Evolutionary conservation across 2,329 filamentous ascomycete species (phyloP), one percentile per base, ranked within the genome.

Genomic region (Didymella glomerata): DNA sequence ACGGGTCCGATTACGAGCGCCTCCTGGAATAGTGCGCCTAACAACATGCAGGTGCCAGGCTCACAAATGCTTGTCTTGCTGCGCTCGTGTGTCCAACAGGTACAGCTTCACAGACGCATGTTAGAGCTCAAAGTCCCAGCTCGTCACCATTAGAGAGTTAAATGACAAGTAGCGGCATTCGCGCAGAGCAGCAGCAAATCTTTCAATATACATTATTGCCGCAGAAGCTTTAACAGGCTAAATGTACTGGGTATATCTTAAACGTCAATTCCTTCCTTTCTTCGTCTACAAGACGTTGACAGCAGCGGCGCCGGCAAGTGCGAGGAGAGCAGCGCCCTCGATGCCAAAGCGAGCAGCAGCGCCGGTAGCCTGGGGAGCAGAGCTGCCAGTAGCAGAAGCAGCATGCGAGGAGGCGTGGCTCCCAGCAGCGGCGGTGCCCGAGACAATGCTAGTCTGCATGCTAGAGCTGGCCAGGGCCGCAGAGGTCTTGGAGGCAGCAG

Each of bases 251-350:
- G 38, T 49, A 46, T 44, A 44, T 41, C 13, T 14, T 24, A n/a
- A 27, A 36, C 14, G 9, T 41, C 44, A 11, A 24, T 36, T 44
- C 22, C n/a, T 14, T 41, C 14, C 14, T 6, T 7, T 24, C n/a
- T 2, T n/a, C n/a, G 24, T 47, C 30, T 59, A 72, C 64, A 62
- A 68, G 14, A 56, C 48, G 36, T 69, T 65, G 27, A 68, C 10
- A 16, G 58, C 66, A 48, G 63, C 69, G 25, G 63, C 70, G 34
- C 68, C 70, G 27, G 59, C 67, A 44, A 72, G 30, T 27, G 62
- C 66, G 25, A 71, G 47, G 18, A 70, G 58, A 3, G 62, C 65
- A 25, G 62, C 62, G 34, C 62, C 62, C 45, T 68, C 57, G 11
- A 69, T 55, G 22, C 65, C 63, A 30, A 65, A 67, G 48, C 54